phyloP scores from a whole-genome alignment of 2,329 filamentous ascomycete genomes.

The Verticillium alfalfae region DNA sequence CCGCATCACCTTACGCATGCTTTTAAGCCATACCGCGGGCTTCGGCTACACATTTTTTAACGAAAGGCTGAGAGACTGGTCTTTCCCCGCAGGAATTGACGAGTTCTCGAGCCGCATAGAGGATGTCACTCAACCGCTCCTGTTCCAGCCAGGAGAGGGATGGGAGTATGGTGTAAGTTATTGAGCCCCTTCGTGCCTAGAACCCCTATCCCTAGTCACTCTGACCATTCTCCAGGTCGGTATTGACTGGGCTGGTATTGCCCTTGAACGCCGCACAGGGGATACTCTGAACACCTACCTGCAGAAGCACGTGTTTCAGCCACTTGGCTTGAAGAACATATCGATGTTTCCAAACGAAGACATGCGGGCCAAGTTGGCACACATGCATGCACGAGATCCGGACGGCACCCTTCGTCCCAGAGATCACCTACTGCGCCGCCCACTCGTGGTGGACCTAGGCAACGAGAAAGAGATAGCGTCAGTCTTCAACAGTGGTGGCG shows the following conservation, averaged over 20 bases:
- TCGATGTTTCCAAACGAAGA: conserved; percentile 26
- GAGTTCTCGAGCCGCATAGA: conserved; percentile 11
- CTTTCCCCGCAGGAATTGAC: background rate
- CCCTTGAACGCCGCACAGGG: conserved; percentile 42
- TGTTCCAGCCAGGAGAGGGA: conserved; percentile 41
- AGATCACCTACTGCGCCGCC: conserved; percentile 23
- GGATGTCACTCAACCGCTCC: conserved; percentile 36
- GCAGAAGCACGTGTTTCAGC: conserved; percentile 34
- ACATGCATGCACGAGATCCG: background rate
- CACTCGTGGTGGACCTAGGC: conserved; percentile 30
- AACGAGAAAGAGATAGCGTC: conserved; percentile 27
- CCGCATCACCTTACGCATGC: conserved; percentile 42
- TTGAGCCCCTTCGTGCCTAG: background rate
- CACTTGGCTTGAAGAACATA: conserved; percentile 32
- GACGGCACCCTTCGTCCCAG: background rate
- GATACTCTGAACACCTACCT: conserved; percentile 35
- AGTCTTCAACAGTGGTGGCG: conserved; percentile 56
- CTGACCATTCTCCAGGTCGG: conserved; percentile 9
- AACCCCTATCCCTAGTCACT: background rate
- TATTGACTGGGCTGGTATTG: conserved; percentile 46
- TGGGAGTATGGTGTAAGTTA: conserved; percentile 40
- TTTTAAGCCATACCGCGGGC: conserved; percentile 48
- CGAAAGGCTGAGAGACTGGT: conserved; percentile 4
- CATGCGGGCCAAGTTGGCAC: background rate
- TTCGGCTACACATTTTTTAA: conserved; percentile 35